Evolutionary conservation across 306 rosid species (phyloP).

Genomic region (Quercus agrifolia): DNA sequence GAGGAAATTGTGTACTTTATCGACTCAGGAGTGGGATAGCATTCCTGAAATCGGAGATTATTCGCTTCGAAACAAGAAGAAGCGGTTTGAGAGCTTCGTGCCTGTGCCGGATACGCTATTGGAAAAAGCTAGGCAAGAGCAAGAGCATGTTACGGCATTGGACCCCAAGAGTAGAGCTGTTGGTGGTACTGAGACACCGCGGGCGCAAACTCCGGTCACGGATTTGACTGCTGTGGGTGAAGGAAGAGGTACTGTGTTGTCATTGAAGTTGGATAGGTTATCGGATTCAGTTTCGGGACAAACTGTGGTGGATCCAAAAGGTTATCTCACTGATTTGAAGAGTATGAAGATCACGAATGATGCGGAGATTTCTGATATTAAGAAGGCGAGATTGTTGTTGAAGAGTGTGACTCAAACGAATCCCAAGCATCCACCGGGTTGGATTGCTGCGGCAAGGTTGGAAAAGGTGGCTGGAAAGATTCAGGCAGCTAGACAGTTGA

Average conservation of each 20-base stretch:
- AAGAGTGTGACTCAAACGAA: slow-evolving; percentile 88
- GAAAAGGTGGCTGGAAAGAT: slow-evolving; percentile 90
- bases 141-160: slow-evolving; percentile 83
- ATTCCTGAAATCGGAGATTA: too few relatives aligned
- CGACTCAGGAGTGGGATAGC: too few relatives aligned
- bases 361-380: slow-evolving; percentile 81
- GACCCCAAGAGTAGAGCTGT: slow-evolving; percentile 82
- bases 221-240: slow-evolving; percentile 92
- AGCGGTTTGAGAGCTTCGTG: too few relatives aligned
- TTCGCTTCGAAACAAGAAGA: too few relatives aligned
- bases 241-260: slow-evolving; percentile 86
- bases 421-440: slow-evolving; percentile 87
- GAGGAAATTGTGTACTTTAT: too few relatives aligned
- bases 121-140: slow-evolving; percentile 63
- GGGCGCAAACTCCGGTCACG: slow-evolving; percentile 82
- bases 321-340: slow-evolving; percentile 71
- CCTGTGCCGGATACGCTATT: too few relatives aligned
- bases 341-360: slow-evolving; percentile 91
- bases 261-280: slow-evolving; percentile 72
- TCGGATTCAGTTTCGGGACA: slow-evolving; percentile 78
- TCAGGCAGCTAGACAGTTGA: slow-evolving; percentile 74
- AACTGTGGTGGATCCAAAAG: slow-evolving; percentile 79
- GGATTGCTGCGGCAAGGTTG: slow-evolving; percentile 89
- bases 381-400: slow-evolving; percentile 76
- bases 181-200: slow-evolving; percentile 74